A percentile compares a stretch with the other conserved stretches of the same genome.
Conservation (phyloP, 345 rosid genomes). For the Dimocarpus longan region DNA sequence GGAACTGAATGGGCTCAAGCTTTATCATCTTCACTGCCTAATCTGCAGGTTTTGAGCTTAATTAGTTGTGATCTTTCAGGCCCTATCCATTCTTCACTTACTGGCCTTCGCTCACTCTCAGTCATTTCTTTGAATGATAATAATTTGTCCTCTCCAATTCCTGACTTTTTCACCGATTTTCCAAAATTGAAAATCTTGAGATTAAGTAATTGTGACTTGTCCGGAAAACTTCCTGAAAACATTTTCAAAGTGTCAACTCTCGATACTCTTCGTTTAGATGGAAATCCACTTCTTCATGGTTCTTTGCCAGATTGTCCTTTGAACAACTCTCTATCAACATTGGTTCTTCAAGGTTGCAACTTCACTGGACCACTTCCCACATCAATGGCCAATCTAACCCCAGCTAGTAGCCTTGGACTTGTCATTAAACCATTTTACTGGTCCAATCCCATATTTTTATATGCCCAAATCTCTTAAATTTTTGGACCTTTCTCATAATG, state of each 20-base stretch:
- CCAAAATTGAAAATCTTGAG: slow-evolving; percentile 14
- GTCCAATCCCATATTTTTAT: too few relatives aligned
- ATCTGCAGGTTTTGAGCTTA: slow-evolving; percentile 29
- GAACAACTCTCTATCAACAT: slow-evolving; percentile 27
- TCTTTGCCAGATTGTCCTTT: slow-evolving; percentile 16
- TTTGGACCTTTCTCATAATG: too few relatives aligned
- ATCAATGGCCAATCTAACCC: too few relatives aligned
- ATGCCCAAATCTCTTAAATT: too few relatives aligned
- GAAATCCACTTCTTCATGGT: slow-evolving; percentile 22
- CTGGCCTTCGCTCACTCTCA: slow-evolving; percentile 6
- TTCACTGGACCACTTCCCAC: too few relatives aligned
- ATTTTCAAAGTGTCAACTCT: slow-evolving; percentile 30
- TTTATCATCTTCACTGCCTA: too few relatives aligned
- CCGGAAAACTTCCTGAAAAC: slow-evolving; percentile 32
- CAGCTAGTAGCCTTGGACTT: too few relatives aligned
- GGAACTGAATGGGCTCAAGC: too few relatives aligned
- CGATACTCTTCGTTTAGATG: slow-evolving; percentile 30
- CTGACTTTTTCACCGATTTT: neutral
- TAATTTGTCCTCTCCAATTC: too few relatives aligned
- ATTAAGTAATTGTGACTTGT: slow-evolving; percentile 17
- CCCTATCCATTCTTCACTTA: slow-evolving; percentile 29
- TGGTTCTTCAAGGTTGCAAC: slow-evolving; percentile 8
- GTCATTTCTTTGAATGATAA: too few relatives aligned
- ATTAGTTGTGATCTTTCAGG: slow-evolving; percentile 26
- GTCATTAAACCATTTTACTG: too few relatives aligned